Percentiles rank a stretch among this genome's conserved stretches.
Conservation (phyloP, 352 stramenopile species). For the Halophytophthora batemanensis region DNA sequence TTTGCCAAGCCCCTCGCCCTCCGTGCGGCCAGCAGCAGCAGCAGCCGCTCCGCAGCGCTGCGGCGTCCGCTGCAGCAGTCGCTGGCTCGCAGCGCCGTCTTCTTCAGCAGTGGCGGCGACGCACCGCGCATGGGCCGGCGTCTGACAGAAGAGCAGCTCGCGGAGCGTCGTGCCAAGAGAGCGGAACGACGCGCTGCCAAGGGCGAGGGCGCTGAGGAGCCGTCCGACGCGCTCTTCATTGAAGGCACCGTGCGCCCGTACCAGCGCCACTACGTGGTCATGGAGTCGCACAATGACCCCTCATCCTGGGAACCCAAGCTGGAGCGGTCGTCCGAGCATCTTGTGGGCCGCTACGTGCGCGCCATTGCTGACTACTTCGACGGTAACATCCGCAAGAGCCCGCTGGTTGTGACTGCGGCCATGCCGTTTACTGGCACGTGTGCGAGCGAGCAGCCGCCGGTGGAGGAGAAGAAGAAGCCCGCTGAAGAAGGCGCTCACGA, state of each 20-base stretch:
- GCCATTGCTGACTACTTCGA: slow-evolving; percentile 27
- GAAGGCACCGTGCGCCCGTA: slow-evolving; percentile 59
- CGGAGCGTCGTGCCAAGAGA: slow-evolving; percentile 28
- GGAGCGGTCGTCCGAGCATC: slow-evolving; percentile 57
- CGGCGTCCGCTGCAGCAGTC: slow-evolving; percentile 4
- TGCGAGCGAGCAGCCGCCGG: neutral
- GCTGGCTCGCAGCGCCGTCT: slow-evolving; percentile 5
- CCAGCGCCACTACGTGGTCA: slow-evolving; percentile 53
- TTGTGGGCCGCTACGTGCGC: slow-evolving; percentile 39
- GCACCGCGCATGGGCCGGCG: slow-evolving; percentile 19
- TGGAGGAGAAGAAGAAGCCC: neutral
- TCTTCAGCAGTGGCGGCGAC: slow-evolving; percentile 10
- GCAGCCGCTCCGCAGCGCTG: neutral
- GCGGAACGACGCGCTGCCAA: slow-evolving; percentile 12
- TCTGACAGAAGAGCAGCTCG: slow-evolving; percentile 26
- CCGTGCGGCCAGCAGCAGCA: neutral
- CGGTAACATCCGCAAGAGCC: slow-evolving; percentile 34
- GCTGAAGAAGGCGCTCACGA: slow-evolving; percentile 37
- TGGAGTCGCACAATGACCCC: slow-evolving; percentile 42
- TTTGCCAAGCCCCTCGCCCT: slow-evolving; percentile 9
- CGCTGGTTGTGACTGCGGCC: slow-evolving; percentile 45
- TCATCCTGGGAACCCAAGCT: slow-evolving; percentile 66
- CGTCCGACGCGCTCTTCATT: slow-evolving; percentile 36
- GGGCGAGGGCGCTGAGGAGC: slow-evolving; percentile 5
- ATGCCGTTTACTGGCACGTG: slow-evolving; percentile 38